A percentile compares a stretch with the other conserved stretches of the same genome.
Conservation (phyloP, 1,139 yeast genomes). For the Debaryomyces subglobosus region DNA sequence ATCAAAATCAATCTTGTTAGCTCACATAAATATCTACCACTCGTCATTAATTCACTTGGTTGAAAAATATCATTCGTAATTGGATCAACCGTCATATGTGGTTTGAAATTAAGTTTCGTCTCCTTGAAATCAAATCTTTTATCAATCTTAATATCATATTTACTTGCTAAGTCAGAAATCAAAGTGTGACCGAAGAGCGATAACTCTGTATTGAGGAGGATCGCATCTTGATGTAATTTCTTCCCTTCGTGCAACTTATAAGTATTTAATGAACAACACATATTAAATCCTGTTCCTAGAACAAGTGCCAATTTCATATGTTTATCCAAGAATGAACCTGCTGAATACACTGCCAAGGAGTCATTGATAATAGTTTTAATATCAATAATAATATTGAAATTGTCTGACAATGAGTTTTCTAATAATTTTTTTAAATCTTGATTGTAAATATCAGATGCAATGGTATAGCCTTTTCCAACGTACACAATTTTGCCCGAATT, state of each 20-base stretch:
- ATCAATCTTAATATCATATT: conserved; percentile 43
- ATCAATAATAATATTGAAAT: conserved; percentile 30
- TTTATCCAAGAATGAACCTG: conserved; percentile 44
- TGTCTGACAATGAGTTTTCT: conserved; percentile 30
- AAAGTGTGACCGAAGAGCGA: conserved; percentile 45
- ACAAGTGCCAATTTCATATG: conserved; percentile 46
- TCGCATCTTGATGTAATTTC: conserved; percentile 22
- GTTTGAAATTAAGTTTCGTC: conserved; percentile 28
- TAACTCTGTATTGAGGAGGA: conserved; percentile 43
- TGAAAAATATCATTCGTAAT: conserved; percentile 43
- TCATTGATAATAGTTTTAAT: conserved; percentile 45
- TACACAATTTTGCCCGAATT: conserved; percentile 49
- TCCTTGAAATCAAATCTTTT: conserved; percentile 28
- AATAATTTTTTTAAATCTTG: conserved; percentile 46
- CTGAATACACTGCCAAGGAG: conserved; percentile 51
- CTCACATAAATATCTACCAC: conserved; percentile 62
- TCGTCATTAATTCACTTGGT: conserved; percentile 56
- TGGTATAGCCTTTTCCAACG: conserved; percentile 55
- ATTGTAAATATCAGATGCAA: conserved; percentile 41
- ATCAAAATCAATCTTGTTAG: conserved; percentile 45
- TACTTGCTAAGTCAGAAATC: conserved; percentile 32
- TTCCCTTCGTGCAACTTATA: conserved; percentile 27
- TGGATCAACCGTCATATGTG: conserved; percentile 40
- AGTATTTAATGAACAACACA: conserved; percentile 42
- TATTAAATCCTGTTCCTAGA: conserved; percentile 49